Evolutionary conservation across 2,329 filamentous ascomycete species (phyloP).

Genomic region (Phialocephala sp.): DNA sequence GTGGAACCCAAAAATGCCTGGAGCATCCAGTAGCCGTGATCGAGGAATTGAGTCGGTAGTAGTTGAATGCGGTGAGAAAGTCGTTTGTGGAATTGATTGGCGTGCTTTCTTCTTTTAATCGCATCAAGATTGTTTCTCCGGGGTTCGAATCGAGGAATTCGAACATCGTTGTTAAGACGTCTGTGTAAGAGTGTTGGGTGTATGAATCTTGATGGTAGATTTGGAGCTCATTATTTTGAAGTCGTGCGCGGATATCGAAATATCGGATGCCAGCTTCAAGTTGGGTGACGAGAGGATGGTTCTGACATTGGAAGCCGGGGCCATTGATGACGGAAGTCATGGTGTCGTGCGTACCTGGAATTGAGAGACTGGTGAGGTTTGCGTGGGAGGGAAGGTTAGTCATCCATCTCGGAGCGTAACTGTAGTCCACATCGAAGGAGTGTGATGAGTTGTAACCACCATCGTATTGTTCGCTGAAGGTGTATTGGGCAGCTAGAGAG

Average conservation of each 20-base stretch:
- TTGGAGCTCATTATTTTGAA: conserved; percentile 50
- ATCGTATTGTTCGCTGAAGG: conserved; percentile 34
- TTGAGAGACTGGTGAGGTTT: conserved; percentile 51
- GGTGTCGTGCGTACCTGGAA: conserved; percentile 60
- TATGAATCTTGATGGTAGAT: conserved; percentile 54
- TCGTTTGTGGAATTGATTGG: conserved; percentile 42
- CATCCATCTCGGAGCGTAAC: conserved; percentile 51
- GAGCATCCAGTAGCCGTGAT: conserved; percentile 45
- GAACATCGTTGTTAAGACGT: conserved; percentile 52
- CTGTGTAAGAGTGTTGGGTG: conserved; percentile 52
- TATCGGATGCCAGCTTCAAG: conserved; percentile 55
- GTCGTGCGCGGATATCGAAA: conserved; percentile 54
- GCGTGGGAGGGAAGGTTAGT: conserved; percentile 48
- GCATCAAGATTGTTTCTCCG: conserved; percentile 54
- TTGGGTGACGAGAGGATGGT: conserved; percentile 51
- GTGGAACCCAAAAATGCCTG: conserved; percentile 47
- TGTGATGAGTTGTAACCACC: conserved; percentile 46
- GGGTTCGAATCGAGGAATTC: conserved; percentile 53
- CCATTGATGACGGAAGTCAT: conserved; percentile 52
- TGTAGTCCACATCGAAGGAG: conserved; percentile 50
- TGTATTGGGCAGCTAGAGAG: background rate
- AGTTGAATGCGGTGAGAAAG: conserved; percentile 54
- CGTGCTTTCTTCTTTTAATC: conserved; percentile 54
- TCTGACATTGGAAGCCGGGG: conserved; percentile 52
- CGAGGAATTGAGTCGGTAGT: conserved; percentile 46